Conservation (phyloP, 352 stramenopile genomes). For the Blastocystis sp. region DNA sequence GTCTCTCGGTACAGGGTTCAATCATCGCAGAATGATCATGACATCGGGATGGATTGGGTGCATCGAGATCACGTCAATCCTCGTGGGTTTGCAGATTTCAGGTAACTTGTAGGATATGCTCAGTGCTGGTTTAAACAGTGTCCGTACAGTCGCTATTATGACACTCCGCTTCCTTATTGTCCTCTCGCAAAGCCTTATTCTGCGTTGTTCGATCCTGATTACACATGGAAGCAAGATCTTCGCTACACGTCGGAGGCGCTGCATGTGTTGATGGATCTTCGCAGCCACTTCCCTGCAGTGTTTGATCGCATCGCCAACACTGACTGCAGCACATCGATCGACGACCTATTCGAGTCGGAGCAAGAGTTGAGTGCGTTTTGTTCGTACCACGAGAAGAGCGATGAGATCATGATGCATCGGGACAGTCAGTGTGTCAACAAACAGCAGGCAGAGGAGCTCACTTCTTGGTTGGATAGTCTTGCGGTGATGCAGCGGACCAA, state of each 20-base stretch:
- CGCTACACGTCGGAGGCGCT: constrained; percentile 90
- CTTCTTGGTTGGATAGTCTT: not conserved
- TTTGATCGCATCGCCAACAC: constrained; percentile 78
- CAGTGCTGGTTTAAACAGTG: constrained; percentile 81
- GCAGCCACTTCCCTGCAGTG: constrained; percentile 83
- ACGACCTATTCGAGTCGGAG: constrained; percentile 83
- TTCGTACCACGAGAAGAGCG: not conserved
- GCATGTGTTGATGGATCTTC: constrained; percentile 83
- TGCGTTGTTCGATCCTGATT: constrained; percentile 73
- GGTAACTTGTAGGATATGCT: constrained; percentile 66
- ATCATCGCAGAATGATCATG: constrained; percentile 76
- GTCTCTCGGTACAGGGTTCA: constrained; percentile 85
- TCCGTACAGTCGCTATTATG: constrained; percentile 66
- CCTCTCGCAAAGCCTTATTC: constrained; percentile 82
- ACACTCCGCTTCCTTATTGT: constrained; percentile 72
- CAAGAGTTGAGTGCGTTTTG: constrained; percentile 72
- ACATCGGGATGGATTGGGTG: constrained; percentile 74
- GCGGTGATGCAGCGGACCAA: not conserved
- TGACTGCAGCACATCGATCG: constrained; percentile 73
- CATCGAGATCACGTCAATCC: not conserved
- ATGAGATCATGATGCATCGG: constrained; percentile 60
- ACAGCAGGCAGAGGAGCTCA: not conserved
- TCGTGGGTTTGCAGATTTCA: not conserved
- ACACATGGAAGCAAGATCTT: constrained; percentile 70
- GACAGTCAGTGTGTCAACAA: not conserved